Base-by-base conservation (phyloP, 1,284 basidiomycete genomes). In the Schizophyllum commune region DNA sequence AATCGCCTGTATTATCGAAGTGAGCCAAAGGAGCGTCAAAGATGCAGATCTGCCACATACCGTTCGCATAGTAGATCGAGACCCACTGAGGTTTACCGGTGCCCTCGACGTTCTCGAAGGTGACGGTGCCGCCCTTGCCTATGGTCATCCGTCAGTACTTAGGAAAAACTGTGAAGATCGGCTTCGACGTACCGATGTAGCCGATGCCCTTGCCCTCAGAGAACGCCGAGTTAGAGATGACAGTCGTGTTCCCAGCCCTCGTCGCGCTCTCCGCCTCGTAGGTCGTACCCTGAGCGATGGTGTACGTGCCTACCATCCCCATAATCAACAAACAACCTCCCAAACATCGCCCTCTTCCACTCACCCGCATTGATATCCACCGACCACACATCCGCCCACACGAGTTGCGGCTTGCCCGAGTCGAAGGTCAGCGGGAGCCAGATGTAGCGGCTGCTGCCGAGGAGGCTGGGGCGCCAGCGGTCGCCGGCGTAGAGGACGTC, bases 401-500 rank as follows among this genome's bases (percentile, higher is more conserved):
- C 77, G 32, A 86, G 75, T 67, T 81, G 75, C 32, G 84, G 84
- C 6, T 68, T 66, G 6, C 83, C 83, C 34, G 77, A 75, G 4
- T 77, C 76, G 77, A 80, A 86, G 59, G 78, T 77, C 60, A 86
- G 68, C 2, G 84, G 84, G 63, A 80, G 80, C 84, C 84, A 86
- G 54, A 85, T 81, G 69, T 86, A 86, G 55, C 76, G 71, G 66
- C 82, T 84, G 65, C 78, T 83, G 11, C 84, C 84, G 4, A 86
- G 76, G 7, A 82, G 66, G 52, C 69, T 68, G n/a, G 82, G 77
- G 20, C 82, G 73, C 85, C 84, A 87, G 53, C 84, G 79, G 68
- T 87, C 85, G 55, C 84, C 84, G 81, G 85, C 84, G 68, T 86
- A 86, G 61, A 86, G 78, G 1, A 77, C 79, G 64, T 79, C 70